Conservation (phyloP, 2,329 filamentous ascomycete species). For the Dactylonectria estremocensis region DNA sequence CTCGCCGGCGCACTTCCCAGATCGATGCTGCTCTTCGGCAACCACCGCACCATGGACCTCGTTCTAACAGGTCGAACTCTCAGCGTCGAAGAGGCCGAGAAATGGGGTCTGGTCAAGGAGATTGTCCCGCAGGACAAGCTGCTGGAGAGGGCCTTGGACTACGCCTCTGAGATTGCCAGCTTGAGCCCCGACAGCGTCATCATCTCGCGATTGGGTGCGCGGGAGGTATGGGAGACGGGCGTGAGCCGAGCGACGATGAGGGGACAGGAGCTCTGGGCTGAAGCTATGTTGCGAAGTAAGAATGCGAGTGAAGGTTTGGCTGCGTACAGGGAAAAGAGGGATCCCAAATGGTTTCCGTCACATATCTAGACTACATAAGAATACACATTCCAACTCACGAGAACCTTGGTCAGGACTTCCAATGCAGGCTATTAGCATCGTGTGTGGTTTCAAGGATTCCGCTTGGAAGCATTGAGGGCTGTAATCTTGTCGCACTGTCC, state of each 20-base stretch:
- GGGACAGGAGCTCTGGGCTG: conserved; percentile 50
- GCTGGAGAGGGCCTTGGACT: conserved; percentile 48
- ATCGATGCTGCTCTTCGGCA: conserved; percentile 54
- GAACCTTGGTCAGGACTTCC: no score
- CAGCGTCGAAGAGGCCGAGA: conserved; percentile 47
- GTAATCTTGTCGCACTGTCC: no score
- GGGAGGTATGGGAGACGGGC: conserved; percentile 55
- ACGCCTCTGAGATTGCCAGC: conserved; percentile 50
- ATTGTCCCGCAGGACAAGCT: conserved; percentile 50
- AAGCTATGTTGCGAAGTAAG: conserved; percentile 49
- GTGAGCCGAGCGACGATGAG: conserved; percentile 54
- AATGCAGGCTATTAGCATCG: no score
- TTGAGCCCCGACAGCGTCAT: conserved; percentile 54
- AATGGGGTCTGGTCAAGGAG: conserved; percentile 51
- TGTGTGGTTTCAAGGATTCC: no score
- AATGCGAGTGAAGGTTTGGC: conserved; percentile 49
- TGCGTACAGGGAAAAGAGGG: conserved; percentile 51
- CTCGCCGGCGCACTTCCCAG: conserved; percentile 71
- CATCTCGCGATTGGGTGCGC: conserved; percentile 50
- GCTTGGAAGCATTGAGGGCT: no score
- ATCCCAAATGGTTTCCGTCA: conserved; percentile 50
- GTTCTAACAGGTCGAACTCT: conserved; percentile 49
- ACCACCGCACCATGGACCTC: conserved; percentile 54
- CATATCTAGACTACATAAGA: conserved; percentile 41
- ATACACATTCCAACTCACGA: conserved; percentile 7